Evolutionary conservation across 2,329 filamentous ascomycete species (phyloP).

Genomic region (Tolypocladium nubicola): DNA sequence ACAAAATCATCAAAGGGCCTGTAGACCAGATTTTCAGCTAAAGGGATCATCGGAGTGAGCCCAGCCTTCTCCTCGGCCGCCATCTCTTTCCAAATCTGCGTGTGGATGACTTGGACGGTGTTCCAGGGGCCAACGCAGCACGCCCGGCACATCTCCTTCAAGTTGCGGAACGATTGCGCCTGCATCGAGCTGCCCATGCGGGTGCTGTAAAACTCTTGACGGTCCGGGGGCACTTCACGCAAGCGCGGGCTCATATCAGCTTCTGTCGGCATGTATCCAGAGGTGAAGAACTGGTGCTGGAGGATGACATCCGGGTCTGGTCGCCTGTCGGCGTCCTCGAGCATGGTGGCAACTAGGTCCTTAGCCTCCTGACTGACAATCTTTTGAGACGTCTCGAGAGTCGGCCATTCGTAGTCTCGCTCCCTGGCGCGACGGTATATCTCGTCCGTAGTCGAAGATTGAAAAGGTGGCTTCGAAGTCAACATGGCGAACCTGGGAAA

Average conservation of each 20-base stretch:
- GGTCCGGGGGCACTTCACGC: conserved; percentile 45
- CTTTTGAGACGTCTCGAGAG: conserved; percentile 51
- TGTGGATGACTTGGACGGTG: conserved; percentile 33
- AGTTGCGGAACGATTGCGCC: conserved; percentile 36
- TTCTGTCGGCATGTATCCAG: conserved; percentile 59
- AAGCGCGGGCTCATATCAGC: conserved; percentile 48
- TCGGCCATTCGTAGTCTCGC: conserved; percentile 73
- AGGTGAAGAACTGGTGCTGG: conserved; percentile 68
- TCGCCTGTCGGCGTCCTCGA: conserved; percentile 64
- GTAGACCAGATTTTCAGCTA: conserved; percentile 52
- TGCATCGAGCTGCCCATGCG: conserved; percentile 34
- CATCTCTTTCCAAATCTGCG: conserved; percentile 55
- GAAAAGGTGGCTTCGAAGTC: conserved; percentile 91
- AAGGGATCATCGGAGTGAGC: conserved; percentile 51
- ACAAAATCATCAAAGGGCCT: conserved; percentile 52
- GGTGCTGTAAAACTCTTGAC: conserved; percentile 44
- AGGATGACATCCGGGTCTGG: conserved; percentile 71
- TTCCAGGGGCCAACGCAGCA: conserved; percentile 50
- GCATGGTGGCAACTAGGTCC: conserved; percentile 65
- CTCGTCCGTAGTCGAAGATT: conserved; percentile 79
- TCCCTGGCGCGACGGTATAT: conserved; percentile 65
- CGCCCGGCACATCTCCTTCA: conserved; percentile 45
- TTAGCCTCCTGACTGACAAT: conserved; percentile 67
- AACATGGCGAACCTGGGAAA: conserved; percentile 76
- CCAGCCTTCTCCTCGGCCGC: conserved; percentile 58